Evolutionary conservation across 805 yeast species (phyloP), one percentile per base, ranked within the genome.

Genomic region (Vanderwaltozyma tropicalis): DNA sequence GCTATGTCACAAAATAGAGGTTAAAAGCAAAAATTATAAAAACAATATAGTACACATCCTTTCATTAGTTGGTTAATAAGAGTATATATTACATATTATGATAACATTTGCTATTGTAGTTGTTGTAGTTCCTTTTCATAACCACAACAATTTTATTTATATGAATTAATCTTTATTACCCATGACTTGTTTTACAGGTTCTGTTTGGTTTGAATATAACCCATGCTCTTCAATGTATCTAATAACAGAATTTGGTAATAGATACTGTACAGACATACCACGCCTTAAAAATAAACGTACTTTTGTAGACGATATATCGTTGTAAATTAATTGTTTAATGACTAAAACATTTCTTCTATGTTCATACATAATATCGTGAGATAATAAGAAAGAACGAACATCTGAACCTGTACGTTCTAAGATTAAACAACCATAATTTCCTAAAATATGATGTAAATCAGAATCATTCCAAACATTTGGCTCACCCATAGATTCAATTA

Each of bases 401-500:
- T 92, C 98, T 9, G 92, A 71, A 5, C 98, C 98, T 0, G 98
- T 89, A 49, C 98, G 72, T 66, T 92, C 98, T 17, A 92, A 96
- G 35, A 92, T 92, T 44, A 92, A 66, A 64, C 98, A 92, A 3
- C 98, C 98, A 61, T 92, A 92, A 44, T 83, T 80, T 20, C 98
- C 98, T 48, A 92, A 69, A 33, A 92, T 92, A 58, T 92, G 98
- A 52, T 87, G 94, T 51, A 92, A 68, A 61, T 92, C 98, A 41
- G 73, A 80, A 58, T 89, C 97, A 1, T 95, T 95, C 98, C 98
- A 92, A 28, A 92, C 98, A 52, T 89, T 92, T 17, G 98, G 97
- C 62, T 92, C 98, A n/a, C 98, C 98, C 97, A 92, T 92, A 31
- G 94, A 80, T 60, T 92, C 98, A 38, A 92, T 92, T 49, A 92